Percentiles rank a stretch among this genome's conserved stretches.
These are phyloP conservation scores for Dictyophora rubrovolvata DNA, from an alignment of 768 basidiomycete genomes.

Conservation along the genomic window DNA sequence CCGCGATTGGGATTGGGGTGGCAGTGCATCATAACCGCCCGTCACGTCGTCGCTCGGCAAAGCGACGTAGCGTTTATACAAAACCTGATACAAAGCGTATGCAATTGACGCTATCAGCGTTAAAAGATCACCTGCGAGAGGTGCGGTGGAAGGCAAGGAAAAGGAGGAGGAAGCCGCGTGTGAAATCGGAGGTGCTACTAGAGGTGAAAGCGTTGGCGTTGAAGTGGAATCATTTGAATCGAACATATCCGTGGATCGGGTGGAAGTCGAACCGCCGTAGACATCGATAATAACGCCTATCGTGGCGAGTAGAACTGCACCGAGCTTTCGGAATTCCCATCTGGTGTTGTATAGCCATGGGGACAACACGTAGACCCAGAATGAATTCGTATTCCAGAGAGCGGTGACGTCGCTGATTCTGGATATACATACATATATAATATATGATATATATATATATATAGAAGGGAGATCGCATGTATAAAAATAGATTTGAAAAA, in stretches of 20 bases:
- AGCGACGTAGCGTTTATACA: conserved; percentile 74
- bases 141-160: conserved; percentile 25
- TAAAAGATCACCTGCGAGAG: conserved; percentile 63
- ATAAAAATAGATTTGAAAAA: conserved; percentile 1
- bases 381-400: conserved; percentile 75
- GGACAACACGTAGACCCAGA: conserved; percentile 86
- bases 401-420: conserved; percentile 76
- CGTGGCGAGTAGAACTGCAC: conserved; percentile 73
- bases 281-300: conserved; percentile 72
- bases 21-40: conserved; percentile 27
- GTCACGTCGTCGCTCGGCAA: conserved; percentile 55
- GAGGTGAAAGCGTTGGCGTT: conserved; percentile 7
- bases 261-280: conserved; percentile 53
- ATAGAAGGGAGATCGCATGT: not conserved
- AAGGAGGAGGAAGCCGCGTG: not conserved
- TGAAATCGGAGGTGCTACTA: not conserved
- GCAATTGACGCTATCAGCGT: conserved; percentile 62
- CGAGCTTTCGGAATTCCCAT: conserved; percentile 54
- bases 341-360: conserved; percentile 54
- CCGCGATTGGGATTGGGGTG: conserved; percentile 63
- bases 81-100: conserved; percentile 73
- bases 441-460: too few relatives aligned
- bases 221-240: not conserved
- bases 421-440: not conserved
- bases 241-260: conserved; percentile 6